Percentiles rank a stretch among this genome's conserved stretches.
Evolutionary conservation across 768 basidiomycete species (phyloP).

Genomic region (Suillus lakei): DNA sequence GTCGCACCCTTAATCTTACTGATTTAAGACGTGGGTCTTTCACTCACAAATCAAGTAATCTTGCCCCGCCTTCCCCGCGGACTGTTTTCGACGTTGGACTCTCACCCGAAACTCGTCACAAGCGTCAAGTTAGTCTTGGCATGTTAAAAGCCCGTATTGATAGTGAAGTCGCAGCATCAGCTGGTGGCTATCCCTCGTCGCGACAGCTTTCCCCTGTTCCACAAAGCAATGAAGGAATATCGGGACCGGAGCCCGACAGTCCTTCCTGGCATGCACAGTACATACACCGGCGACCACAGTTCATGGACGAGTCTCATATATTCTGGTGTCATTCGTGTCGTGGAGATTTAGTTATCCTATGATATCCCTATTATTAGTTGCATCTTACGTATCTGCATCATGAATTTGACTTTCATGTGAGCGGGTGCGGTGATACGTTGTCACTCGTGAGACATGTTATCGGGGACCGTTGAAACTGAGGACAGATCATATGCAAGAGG

Average conservation of each 20-base stretch:
- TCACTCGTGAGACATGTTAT: neutral
- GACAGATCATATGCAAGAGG: slow-evolving; percentile 1
- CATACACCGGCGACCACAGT: slow-evolving; percentile 60
- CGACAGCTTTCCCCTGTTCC: slow-evolving; percentile 62
- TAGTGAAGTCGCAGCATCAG: slow-evolving; percentile 62
- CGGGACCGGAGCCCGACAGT: slow-evolving; percentile 28
- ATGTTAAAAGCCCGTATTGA: slow-evolving; percentile 94
- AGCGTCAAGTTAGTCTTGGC: slow-evolving; percentile 80
- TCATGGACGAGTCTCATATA: slow-evolving; percentile 86
- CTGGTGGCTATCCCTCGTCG: slow-evolving; percentile 49
- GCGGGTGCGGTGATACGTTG: neutral
- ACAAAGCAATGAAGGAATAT: slow-evolving; percentile 23
- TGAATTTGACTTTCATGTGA: neutral
- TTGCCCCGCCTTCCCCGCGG: slow-evolving; percentile 49
- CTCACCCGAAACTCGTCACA: slow-evolving; percentile 77
- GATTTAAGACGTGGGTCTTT: slow-evolving; percentile 45
- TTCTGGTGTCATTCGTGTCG: slow-evolving; percentile 89
- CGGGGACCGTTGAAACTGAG: neutral
- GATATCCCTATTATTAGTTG: slow-evolving; percentile 22
- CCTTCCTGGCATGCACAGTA: slow-evolving; percentile 32
- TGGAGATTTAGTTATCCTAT: slow-evolving; percentile 80
- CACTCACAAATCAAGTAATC: slow-evolving; percentile 31
- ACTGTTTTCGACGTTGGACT: slow-evolving; percentile 72
- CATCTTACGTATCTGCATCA: slow-evolving; percentile 23
- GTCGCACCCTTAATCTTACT: slow-evolving; percentile 40